Conservation (phyloP, 2,329 filamentous ascomycete genomes). For the Torrubiella hemipterigena region DNA sequence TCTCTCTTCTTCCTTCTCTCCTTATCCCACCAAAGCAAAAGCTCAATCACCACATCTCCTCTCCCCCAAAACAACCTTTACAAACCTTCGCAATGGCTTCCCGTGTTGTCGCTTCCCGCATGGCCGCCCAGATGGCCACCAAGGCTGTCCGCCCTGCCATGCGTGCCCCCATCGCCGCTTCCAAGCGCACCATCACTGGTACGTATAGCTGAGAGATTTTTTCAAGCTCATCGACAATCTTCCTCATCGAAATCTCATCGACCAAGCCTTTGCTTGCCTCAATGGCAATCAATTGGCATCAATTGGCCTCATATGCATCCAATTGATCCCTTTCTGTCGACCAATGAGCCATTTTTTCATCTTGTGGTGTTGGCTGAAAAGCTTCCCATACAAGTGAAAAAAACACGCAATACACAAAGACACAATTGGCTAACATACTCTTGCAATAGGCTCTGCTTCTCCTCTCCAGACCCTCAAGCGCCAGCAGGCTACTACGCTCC, state of each 20-base stretch:
- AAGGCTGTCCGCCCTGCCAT: slow-evolving; percentile 69
- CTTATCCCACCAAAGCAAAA: slow-evolving; percentile 11
- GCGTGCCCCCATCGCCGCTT: slow-evolving; percentile 49
- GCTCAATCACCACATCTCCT: slow-evolving; percentile 9
- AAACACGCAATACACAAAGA: too few species aligned
- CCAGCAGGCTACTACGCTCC: slow-evolving; percentile 53
- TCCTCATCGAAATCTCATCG: neutral
- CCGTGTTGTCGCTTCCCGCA: slow-evolving; percentile 66
- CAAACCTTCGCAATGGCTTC: slow-evolving; percentile 64
- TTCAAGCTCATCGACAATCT: slow-evolving; percentile 6
- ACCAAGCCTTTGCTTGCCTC: neutral
- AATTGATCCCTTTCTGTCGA: neutral
- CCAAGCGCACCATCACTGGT: slow-evolving; percentile 70
- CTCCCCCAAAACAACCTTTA: slow-evolving; percentile 24
- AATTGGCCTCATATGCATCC: neutral
- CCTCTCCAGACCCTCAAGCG: slow-evolving; percentile 68
- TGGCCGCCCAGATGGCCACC: slow-evolving; percentile 64
- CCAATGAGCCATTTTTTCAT: too few species aligned
- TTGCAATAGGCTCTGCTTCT: slow-evolving; percentile 36
- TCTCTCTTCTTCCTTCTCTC: slow-evolving; percentile 19
- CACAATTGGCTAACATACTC: slow-evolving; percentile 20
- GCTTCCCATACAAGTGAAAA: too few species aligned
- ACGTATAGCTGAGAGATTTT: slow-evolving; percentile 28
- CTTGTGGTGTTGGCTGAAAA: too few species aligned
- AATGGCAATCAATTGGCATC: slow-evolving; percentile 8